Conservation (phyloP, 176 grass and related monocot genomes). For the Aegilops bicornis region DNA sequence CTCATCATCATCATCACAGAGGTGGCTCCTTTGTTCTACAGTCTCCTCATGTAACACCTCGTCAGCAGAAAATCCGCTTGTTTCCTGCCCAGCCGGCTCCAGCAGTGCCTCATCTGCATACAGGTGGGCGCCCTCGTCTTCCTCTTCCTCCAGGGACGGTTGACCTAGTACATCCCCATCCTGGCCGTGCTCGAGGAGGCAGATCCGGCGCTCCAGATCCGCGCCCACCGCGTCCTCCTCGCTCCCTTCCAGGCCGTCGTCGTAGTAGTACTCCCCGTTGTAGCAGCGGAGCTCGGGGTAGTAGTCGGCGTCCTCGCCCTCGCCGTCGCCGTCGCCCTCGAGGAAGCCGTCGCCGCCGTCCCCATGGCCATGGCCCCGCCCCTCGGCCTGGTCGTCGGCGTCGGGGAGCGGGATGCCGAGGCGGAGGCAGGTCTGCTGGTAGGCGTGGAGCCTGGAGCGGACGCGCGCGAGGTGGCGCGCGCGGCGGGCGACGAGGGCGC, state of each 20-base stretch:
- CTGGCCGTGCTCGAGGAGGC: slow-evolving; percentile 37
- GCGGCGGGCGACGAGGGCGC: slow-evolving; percentile 58
- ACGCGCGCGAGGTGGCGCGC: slow-evolving; percentile 44
- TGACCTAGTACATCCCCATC: neutral
- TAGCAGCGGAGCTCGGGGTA: slow-evolving; percentile 47
- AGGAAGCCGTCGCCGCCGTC: neutral
- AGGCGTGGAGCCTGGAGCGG: slow-evolving; percentile 50
- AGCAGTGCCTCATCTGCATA: slow-evolving; percentile 19
- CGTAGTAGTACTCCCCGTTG: slow-evolving; percentile 50
- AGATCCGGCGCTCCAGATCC: slow-evolving; percentile 64
- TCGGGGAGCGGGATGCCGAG: slow-evolving; percentile 60
- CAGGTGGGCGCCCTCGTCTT: slow-evolving; percentile 27
- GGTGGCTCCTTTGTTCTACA: slow-evolving; percentile 27
- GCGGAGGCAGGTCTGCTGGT: slow-evolving; percentile 46
- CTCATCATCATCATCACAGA: slow-evolving; percentile 48
- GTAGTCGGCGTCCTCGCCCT: slow-evolving; percentile 28
- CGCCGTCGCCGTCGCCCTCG: slow-evolving; percentile 35
- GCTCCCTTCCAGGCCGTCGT: slow-evolving; percentile 13
- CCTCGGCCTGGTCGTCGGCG: slow-evolving; percentile 25
- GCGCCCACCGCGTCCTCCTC: slow-evolving; percentile 8
- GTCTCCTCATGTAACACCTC: slow-evolving; percentile 34
- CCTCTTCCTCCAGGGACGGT: slow-evolving; percentile 19
- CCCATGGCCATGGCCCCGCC: slow-evolving; percentile 27
- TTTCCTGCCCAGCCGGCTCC: neutral
- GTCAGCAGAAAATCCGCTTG: neutral